Evolutionary conservation across 1,284 basidiomycete species (phyloP).

Genomic region (Fomes fomentarius): DNA sequence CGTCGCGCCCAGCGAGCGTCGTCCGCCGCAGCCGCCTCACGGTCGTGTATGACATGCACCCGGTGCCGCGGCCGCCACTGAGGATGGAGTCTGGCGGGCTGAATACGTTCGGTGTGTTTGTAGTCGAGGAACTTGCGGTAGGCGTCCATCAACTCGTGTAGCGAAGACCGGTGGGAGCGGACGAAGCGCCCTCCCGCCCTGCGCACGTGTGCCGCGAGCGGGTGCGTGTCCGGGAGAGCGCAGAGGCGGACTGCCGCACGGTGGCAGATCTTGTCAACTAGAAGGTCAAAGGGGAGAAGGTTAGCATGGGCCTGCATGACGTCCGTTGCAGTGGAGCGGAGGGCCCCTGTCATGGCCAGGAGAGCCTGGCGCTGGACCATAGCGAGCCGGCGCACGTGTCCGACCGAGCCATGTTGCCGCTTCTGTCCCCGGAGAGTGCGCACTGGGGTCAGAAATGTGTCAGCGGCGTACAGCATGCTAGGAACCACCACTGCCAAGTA

Average conservation of each 20-base stretch:
- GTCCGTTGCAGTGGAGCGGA: slow-evolving; percentile 37
- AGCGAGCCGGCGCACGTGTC: slow-evolving; percentile 17
- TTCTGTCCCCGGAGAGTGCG: slow-evolving; percentile 11
- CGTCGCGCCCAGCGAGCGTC: neutral
- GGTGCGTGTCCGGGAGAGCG: slow-evolving; percentile 38
- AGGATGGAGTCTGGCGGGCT: slow-evolving; percentile 7
- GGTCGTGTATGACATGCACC: too few species aligned
- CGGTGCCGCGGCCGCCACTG: neutral
- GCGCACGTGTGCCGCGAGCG: slow-evolving; percentile 24
- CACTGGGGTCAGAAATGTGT: slow-evolving; percentile 36
- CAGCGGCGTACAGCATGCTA: slow-evolving; percentile 40
- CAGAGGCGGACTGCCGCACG: slow-evolving; percentile 33
- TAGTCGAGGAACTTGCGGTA: slow-evolving; percentile 3
- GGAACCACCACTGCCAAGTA: too few species aligned
- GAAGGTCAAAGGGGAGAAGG: slow-evolving; percentile 34
- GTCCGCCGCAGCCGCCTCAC: neutral
- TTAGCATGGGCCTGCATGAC: slow-evolving; percentile 35
- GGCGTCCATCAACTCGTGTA: slow-evolving; percentile 26
- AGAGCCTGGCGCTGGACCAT: slow-evolving; percentile 37
- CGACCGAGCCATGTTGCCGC: too few species aligned
- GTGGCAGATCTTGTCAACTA: slow-evolving; percentile 30
- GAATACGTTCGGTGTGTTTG: slow-evolving; percentile 17
- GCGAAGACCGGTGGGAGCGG: slow-evolving; percentile 17
- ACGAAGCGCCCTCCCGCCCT: slow-evolving; percentile 14
- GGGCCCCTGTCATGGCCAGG: too few species aligned